Base-by-base conservation (phyloP, 768 basidiomycete species). In the Suillus discolor region DNA sequence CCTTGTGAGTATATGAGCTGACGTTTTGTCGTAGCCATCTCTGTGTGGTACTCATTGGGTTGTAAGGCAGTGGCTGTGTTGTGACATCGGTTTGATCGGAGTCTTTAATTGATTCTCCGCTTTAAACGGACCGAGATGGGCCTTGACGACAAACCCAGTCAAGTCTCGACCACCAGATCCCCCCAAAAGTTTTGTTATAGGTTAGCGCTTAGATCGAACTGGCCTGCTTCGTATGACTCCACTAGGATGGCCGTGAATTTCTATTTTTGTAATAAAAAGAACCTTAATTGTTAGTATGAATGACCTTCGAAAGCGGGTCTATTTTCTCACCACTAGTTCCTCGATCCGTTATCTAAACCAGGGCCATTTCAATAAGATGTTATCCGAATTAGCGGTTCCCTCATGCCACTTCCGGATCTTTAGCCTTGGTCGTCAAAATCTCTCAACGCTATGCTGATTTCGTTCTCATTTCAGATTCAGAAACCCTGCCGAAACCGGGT, bases 21-120 rank as follows among this genome's bases (percentile, higher is more conserved):
- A 85, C 79, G 68, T 88, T 86, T 68, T 91, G 84, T 34, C 85
- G 82, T 66, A 94, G 83, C 92, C 92, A 94, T 68, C 75, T 77
- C 61, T 81, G 82, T 31, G 31, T 31, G 13, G 74, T 69, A 72
- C 75, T 77, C 75, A 75, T 76, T 31, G 31, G 31, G 31, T 31
- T 31, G 31, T 31, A 31, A 31, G 31, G 31, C 1, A 31, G 31
- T 25, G 57, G 38, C 38, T 59, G 57, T 59, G 57, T 23, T 4
- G 15, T 25, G n/a, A 6, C 7, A 25, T 23, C 31, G 31, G n/a
- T 6, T 6, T 31, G 1, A n/a, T 36, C 57, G 23, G 57, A 39
- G n/a, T 57, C 8, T 23, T 3, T 15, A 31, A 7, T 60, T 9
- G 3, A 25, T 11, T 28, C 59, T 60, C 59, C 59, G 59, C 39